Evolutionary conservation across 306 rosid species (phyloP).

Genomic region (Malus fusca): DNA sequence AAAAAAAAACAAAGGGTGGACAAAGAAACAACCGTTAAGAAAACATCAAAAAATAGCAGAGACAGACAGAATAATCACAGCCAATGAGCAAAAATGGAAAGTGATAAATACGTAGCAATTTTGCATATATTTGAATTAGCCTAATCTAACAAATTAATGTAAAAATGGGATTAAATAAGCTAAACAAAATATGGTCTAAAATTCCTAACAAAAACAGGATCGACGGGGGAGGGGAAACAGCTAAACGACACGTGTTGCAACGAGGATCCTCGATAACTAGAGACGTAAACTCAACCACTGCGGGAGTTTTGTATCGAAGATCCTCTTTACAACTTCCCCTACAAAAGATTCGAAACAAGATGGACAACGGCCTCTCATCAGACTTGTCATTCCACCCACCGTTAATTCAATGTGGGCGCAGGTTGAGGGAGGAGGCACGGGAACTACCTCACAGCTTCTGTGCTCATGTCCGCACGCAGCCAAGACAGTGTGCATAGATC

Average conservation of each 20-base stretch:
- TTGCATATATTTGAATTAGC: background rate
- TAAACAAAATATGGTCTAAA: constrained; percentile 32
- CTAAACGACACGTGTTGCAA: constrained; percentile 11
- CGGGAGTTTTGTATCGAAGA: constrained; percentile 39
- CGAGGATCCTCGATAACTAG: constrained; percentile 20
- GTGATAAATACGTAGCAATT: background rate
- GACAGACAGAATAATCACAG: background rate
- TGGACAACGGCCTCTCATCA: constrained; percentile 67
- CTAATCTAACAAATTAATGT: constrained; percentile 14
- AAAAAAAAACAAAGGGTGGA: background rate
- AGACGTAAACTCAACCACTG: constrained; percentile 63
- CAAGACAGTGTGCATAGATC: constrained; percentile 54
- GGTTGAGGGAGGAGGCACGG: constrained; percentile 46
- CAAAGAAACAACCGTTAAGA: background rate
- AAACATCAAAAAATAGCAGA: background rate
- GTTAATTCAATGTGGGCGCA: constrained; percentile 65
- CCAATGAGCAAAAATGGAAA: background rate
- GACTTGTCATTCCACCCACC: constrained; percentile 47
- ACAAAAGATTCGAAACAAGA: constrained; percentile 74
- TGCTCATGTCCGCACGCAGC: constrained; percentile 79
- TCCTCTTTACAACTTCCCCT: constrained; percentile 54
- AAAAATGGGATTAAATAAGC: constrained; percentile 18
- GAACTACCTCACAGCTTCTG: constrained; percentile 38
- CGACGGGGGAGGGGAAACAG: constrained; percentile 1
- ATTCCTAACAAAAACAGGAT: constrained; percentile 28